Base-by-base conservation (phyloP, 208 protist species). In the Porcisia deanei region DNA sequence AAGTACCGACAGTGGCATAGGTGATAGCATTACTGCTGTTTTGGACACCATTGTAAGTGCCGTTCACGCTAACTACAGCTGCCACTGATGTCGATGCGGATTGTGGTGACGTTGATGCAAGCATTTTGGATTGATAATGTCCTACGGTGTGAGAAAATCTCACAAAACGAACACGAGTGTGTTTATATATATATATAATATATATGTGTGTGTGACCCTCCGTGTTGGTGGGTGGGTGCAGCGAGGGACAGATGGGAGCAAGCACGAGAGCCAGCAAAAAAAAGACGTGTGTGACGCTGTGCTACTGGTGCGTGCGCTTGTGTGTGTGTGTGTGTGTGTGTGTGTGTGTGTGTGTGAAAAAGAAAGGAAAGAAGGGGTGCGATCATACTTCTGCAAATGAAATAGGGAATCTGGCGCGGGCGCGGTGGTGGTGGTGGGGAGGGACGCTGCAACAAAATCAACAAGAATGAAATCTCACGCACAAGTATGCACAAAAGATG, bases 401-500 rank as follows among this genome's bases (percentile, higher is more conserved):
- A 61, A 54, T 20, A 73, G 16, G 45, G 25, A 3, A 4, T 3
- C 12, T 3, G 3, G 55, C 18, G 55, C 18, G 55, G 3, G 55
- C 18, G 55, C 6, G 16, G 55, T 10, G 55, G 22, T 30, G 25
- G 22, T 3, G 6, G 22, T 20, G 55, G 22, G 22, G 18, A 7
- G 12, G 25, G 4, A 72, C 7, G 3, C 22, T 20, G 63, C 59
- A 47, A 49, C 2, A 54, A 22, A 71, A 25, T n/a, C n/a, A n/a
- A n/a, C n/a, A n/a, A 77, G 47, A 45, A 60, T 8, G 43, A 63
- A 77, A 59, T 60, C 30, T 58, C 16, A 58, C 52, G 34, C 34
- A 75, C 30, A 76, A 45, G 52, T 45, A 25, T 57, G 39, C 12
- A 59, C n/a, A 22, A 53, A 59, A 67, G 61, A 73, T n/a, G 58